These are phyloP conservation scores for Backusella liffmaniae DNA, from an alignment of 192 early-diverging fungal species.

Conservation along the genomic window DNA sequence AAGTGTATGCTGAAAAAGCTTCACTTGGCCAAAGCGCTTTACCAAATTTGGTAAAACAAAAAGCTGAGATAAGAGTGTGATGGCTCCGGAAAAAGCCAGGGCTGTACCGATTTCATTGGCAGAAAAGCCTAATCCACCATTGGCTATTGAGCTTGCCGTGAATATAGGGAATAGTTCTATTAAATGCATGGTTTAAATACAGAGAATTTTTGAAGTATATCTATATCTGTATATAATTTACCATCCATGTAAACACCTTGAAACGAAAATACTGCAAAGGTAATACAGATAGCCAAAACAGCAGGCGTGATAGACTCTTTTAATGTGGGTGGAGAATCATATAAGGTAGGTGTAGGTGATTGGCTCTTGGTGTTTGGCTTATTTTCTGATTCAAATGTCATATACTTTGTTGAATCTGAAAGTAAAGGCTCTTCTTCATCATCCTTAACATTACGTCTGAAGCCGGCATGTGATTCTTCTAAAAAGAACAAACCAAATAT, in stretches of 20 bases:
- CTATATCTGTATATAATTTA: neutral
- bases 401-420: neutral
- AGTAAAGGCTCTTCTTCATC: neutral
- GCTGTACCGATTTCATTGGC: conserved; percentile 47
- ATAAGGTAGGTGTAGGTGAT: conserved; percentile 17
- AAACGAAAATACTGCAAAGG: conserved; percentile 14
- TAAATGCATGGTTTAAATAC: neutral
- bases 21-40: conserved; percentile 42
- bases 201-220: no score
- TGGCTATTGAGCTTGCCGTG: conserved; percentile 19
- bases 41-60: conserved; percentile 43
- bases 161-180: conserved; percentile 22
- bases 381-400: conserved; percentile 11
- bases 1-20: conserved; percentile 40
- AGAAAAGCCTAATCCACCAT: conserved; percentile 53
- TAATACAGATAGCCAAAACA: conserved; percentile 19
- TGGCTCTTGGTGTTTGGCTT: neutral
- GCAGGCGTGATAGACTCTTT: conserved; percentile 23
- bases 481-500: conserved; percentile 51
- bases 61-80: conserved; percentile 50
- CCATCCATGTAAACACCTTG: conserved; percentile 31
- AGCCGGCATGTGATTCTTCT: conserved; percentile 45
- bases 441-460: neutral
- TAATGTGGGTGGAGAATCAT: conserved; percentile 14
- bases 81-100: conserved; percentile 40